Evolutionary conservation across 495 filamentous ascomycete genomes (phyloP).

Genomic region (Penicillium chermesinum): DNA sequence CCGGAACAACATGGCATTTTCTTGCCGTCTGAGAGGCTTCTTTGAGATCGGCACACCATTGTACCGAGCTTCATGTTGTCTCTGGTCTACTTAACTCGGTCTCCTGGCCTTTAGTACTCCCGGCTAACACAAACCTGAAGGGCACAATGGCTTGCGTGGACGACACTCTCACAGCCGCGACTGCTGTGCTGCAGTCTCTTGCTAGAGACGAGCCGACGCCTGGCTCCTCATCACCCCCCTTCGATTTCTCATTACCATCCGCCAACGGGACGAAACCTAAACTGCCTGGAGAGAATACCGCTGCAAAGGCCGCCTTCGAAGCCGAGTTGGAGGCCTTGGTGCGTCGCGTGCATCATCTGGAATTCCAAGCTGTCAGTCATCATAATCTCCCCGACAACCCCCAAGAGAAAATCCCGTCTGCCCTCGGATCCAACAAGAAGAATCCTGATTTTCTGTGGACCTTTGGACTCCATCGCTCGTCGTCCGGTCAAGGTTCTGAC

Average conservation of each 20-base stretch:
- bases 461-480: slow-evolving; percentile 38
- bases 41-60: too few species aligned
- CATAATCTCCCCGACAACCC: slow-evolving; percentile 60
- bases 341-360: slow-evolving; percentile 62
- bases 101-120: too few species aligned
- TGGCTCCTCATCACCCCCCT: slow-evolving; percentile 36
- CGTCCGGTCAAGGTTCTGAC: slow-evolving; percentile 37
- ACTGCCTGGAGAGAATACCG: slow-evolving; percentile 59
- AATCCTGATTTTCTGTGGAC: slow-evolving; percentile 34
- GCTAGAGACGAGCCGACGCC: slow-evolving; percentile 45
- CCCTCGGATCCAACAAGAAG: slow-evolving; percentile 45
- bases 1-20: background rate
- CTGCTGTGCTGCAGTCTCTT: slow-evolving; percentile 58
- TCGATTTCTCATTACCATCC: slow-evolving; percentile 33
- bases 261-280: slow-evolving; percentile 44
- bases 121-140: slow-evolving; percentile 5
- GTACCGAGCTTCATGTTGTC: too few species aligned
- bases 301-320: slow-evolving; percentile 65
- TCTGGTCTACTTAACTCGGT: too few species aligned
- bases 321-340: slow-evolving; percentile 64
- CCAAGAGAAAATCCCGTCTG: slow-evolving; percentile 48
- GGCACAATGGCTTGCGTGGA: slow-evolving; percentile 55
- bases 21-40: background rate
- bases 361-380: slow-evolving; percentile 57
- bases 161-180: slow-evolving; percentile 56